These are phyloP conservation scores for Xylariaceae sp. DNA, from an alignment of 2,329 filamentous ascomycete species.

Conservation along the genomic window DNA sequence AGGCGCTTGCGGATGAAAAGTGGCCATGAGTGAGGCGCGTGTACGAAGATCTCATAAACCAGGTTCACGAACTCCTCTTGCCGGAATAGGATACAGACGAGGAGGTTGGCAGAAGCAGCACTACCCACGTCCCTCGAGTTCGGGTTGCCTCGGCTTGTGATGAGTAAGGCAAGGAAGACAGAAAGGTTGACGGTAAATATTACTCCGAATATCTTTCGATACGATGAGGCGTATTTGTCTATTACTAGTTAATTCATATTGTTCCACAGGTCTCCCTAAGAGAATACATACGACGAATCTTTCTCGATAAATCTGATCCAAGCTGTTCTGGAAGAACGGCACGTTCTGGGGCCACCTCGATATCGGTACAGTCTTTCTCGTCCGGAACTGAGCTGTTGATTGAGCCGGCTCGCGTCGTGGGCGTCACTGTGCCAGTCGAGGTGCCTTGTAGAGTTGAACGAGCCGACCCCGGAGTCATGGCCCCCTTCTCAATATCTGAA, in stretches of 20 bases:
- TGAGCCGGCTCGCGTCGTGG: conserved; percentile 29
- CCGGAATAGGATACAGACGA: conserved; percentile 56
- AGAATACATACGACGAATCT: conserved; percentile 33
- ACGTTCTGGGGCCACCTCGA: conserved; percentile 19
- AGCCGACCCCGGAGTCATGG: conserved; percentile 25
- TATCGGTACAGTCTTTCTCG: conserved; percentile 14
- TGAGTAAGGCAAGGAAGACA: conserved; percentile 53
- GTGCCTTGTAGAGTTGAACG: conserved; percentile 24
- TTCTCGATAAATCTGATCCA: conserved; percentile 33
- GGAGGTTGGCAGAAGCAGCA: conserved; percentile 56
- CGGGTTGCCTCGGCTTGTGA: conserved; percentile 41
- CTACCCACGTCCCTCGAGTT: conserved; percentile 44
- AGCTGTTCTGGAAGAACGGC: conserved; percentile 34
- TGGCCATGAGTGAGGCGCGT: conserved; percentile 52
- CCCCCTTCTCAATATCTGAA: conserved; percentile 12
- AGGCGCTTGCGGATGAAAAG: conserved; percentile 54
- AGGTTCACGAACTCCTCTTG: conserved; percentile 61
- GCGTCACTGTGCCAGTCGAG: conserved; percentile 32
- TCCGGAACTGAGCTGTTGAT: conserved; percentile 29
- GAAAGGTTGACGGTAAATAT: conserved; percentile 58
- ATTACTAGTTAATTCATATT: conserved; percentile 13
- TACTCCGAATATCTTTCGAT: conserved; percentile 61
- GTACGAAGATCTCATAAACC: conserved; percentile 54
- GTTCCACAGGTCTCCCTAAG: background rate
- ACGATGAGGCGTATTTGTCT: conserved; percentile 45